phyloP scores from a whole-genome alignment of 208 protist genomes.

The Trypanosoma platydactyli region DNA sequence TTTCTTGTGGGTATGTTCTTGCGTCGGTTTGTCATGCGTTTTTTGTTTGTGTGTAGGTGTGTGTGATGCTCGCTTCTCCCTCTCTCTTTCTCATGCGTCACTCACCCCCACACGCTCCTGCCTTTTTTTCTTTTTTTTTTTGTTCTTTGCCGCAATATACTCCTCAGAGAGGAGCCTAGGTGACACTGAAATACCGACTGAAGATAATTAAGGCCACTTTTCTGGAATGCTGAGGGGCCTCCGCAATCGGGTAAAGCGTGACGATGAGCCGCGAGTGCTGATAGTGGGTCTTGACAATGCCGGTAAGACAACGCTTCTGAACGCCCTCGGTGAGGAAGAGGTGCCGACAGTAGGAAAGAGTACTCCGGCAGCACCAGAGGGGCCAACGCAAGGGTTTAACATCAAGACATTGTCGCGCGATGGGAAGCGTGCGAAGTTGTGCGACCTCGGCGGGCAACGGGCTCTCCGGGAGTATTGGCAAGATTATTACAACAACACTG shows the following conservation, averaged over 20 bases:
- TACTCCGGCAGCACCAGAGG: slow-evolving; percentile 90
- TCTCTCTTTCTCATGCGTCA: neutral
- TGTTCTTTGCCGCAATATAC: too few relatives aligned
- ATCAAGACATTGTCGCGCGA: slow-evolving; percentile 96
- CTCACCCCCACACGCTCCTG: neutral
- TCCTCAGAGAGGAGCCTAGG: neutral
- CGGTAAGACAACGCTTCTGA: slow-evolving; percentile 97
- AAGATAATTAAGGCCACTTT: neutral
- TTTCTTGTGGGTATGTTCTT: neutral
- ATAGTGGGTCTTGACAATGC: slow-evolving; percentile 96
- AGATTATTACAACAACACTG: slow-evolving; percentile 97
- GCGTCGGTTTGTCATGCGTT: neutral
- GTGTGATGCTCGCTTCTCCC: neutral
- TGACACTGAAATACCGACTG: neutral
- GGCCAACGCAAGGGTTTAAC: slow-evolving; percentile 99
- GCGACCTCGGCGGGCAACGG: slow-evolving; percentile 99
- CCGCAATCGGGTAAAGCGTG: slow-evolving; percentile 88
- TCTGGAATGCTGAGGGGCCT: slow-evolving; percentile 75
- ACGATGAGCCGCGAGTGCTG: slow-evolving; percentile 92
- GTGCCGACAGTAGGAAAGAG: slow-evolving; percentile 43
- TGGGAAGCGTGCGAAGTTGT: slow-evolving; percentile 97
- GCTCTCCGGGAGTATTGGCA: slow-evolving; percentile 98
- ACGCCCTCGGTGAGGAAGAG: slow-evolving; percentile 81
- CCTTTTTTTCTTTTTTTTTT: slow-evolving; percentile 6
- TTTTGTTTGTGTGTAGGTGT: neutral